Evolutionary conservation across 805 yeast species (phyloP).

Genomic region (Pichia paraexigua): DNA sequence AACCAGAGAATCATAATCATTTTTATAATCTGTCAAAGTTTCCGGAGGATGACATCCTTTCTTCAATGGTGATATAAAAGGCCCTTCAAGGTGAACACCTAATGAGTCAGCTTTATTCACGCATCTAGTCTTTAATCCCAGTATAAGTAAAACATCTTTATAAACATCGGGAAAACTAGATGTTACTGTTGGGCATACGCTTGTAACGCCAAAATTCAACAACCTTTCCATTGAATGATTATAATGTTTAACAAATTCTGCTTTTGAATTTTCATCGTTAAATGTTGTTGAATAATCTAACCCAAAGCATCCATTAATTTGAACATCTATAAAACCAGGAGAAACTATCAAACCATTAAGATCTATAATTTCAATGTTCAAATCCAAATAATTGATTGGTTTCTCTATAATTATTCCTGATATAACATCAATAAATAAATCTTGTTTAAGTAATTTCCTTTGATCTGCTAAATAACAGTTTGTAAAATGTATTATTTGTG

Average conservation of each 20-base stretch:
- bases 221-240: conserved; percentile 38
- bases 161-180: conserved; percentile 44
- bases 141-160: conserved; percentile 37
- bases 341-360: conserved; percentile 40
- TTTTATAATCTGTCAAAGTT: conserved; percentile 1
- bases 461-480: conserved; percentile 6
- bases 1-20: conserved; percentile 2
- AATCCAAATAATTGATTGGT: conserved; percentile 1
- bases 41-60: conserved; percentile 38
- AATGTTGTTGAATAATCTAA: conserved; percentile 36
- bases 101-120: conserved; percentile 34
- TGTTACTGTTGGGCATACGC: conserved; percentile 50
- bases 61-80: conserved; percentile 41
- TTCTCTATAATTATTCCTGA: conserved; percentile 36
- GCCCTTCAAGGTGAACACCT: conserved; percentile 58
- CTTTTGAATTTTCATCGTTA: conserved; percentile 25
- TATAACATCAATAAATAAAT: conserved; percentile 35
- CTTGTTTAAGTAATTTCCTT: conserved; percentile 13
- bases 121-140: conserved; percentile 28
- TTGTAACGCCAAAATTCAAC: conserved; percentile 45
- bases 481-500: conserved; percentile 1
- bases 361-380: conserved; percentile 28
- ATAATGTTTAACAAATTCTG: conserved; percentile 31
- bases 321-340: conserved; percentile 52
- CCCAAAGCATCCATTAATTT: conserved; percentile 52